Conservation (phyloP, 352 stramenopile genomes). For the Lagenidium sp. region DNA sequence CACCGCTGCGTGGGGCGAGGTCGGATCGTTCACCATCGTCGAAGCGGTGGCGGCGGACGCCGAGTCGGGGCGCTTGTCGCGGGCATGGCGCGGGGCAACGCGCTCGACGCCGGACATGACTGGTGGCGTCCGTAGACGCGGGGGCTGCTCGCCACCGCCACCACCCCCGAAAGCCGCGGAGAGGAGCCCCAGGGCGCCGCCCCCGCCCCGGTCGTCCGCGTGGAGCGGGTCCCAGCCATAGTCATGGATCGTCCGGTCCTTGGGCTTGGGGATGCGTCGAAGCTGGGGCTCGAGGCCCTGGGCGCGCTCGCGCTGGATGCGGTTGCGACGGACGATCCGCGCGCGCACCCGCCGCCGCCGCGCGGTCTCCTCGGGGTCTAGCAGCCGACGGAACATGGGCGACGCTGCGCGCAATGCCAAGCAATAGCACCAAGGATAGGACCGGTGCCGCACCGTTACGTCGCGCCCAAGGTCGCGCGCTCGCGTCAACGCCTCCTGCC, state of each 20-base stretch:
- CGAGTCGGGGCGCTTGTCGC: neutral
- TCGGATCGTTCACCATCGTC: neutral
- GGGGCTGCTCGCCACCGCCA: no score
- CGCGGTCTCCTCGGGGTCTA: conserved; percentile 44
- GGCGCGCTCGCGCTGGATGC: conserved; percentile 44
- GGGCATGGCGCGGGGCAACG: no score
- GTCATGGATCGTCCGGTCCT: conserved; percentile 11
- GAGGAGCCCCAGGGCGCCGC: conserved; percentile 6
- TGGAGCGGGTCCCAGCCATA: conserved; percentile 15
- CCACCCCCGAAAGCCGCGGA: neutral
- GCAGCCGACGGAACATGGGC: conserved; percentile 34
- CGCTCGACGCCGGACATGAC: no score
- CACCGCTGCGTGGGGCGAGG: neutral
- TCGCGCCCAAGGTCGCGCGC: no score
- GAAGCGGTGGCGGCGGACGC: neutral
- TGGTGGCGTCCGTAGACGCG: no score
- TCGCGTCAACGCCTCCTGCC: no score
- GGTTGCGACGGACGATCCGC: conserved; percentile 47
- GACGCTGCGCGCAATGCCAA: no score
- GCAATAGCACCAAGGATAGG: no score
- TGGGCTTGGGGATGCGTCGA: conserved; percentile 10
- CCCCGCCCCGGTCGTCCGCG: conserved; percentile 1
- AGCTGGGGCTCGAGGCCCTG: conserved; percentile 29
- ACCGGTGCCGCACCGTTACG: no score
- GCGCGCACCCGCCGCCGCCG: conserved; percentile 31